These are phyloP conservation scores for Komagataella pseudopastoris DNA, from an alignment of 805 yeast species.

Conservation along the genomic window DNA sequence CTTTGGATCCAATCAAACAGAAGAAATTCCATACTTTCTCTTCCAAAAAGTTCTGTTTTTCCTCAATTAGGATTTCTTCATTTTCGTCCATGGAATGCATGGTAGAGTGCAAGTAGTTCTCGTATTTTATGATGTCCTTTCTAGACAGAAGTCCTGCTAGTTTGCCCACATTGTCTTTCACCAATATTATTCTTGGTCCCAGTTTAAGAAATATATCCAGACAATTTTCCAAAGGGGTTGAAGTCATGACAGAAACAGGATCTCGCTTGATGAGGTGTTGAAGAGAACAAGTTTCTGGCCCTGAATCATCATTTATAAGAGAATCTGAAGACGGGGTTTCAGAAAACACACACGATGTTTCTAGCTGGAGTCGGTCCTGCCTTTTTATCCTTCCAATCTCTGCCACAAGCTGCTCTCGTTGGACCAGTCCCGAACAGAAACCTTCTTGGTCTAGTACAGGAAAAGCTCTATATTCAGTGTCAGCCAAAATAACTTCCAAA, in stretches of 20 bases:
- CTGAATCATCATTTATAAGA: not conserved
- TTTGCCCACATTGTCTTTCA: slow-evolving; percentile 40
- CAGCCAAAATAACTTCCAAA: slow-evolving; percentile 19
- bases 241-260: slow-evolving; percentile 45
- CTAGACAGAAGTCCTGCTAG: slow-evolving; percentile 71
- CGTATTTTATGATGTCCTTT: slow-evolving; percentile 68
- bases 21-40: slow-evolving; percentile 12
- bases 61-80: not conserved
- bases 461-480: slow-evolving; percentile 28
- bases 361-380: slow-evolving; percentile 8
- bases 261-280: slow-evolving; percentile 31
- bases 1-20: slow-evolving; percentile 3
- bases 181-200: slow-evolving; percentile 68
- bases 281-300: slow-evolving; percentile 7
- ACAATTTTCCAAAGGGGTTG: slow-evolving; percentile 44
- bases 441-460: slow-evolving; percentile 32
- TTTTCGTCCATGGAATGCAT: not conserved
- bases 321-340: slow-evolving; percentile 4
- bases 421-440: slow-evolving; percentile 30
- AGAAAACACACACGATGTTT: slow-evolving; percentile 11
- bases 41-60: slow-evolving; percentile 7
- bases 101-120: slow-evolving; percentile 19
- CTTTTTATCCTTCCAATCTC: slow-evolving; percentile 13
- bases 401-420: slow-evolving; percentile 24
- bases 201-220: slow-evolving; percentile 59